Evolutionary conservation across 2,329 filamentous ascomycete species (phyloP).

Genomic region (Calonectria leucothoes): DNA sequence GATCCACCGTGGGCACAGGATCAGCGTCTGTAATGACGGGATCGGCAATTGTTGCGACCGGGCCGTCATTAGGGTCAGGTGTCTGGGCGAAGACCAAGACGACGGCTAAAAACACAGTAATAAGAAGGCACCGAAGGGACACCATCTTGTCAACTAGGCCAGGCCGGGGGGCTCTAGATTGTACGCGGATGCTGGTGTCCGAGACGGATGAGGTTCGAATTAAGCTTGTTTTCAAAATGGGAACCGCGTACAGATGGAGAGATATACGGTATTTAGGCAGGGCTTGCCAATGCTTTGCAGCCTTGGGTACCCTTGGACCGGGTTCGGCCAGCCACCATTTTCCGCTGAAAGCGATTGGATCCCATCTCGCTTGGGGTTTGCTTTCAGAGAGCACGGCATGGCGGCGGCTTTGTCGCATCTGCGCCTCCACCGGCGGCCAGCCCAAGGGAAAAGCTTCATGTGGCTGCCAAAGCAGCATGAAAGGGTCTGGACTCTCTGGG

Average conservation of each 20-base stretch:
- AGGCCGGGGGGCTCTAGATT: not conserved
- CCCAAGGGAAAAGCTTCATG: not conserved
- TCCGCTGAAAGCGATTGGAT: not conserved
- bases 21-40: not conserved
- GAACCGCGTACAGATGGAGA: not conserved
- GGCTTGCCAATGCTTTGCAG: slow-evolving; percentile 1
- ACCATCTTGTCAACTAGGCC: not conserved
- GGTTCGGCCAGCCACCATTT: not conserved
- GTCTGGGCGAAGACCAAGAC: not conserved
- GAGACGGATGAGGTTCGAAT: not conserved
- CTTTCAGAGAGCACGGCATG: too few species aligned
- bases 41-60: not conserved
- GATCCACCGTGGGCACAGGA: not conserved
- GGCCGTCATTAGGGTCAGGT: not conserved
- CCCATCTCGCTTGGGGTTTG: not conserved
- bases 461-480: not conserved
- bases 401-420: not conserved
- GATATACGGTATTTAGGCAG: not conserved
- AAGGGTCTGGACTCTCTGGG: not conserved
- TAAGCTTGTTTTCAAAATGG: not conserved
- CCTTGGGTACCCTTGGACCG: not conserved
- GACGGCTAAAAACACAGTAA: not conserved
- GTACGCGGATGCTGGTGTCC: not conserved
- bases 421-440: not conserved
- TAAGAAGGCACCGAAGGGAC: not conserved